A percentile compares a stretch with the other conserved stretches of the same genome.
Conservation (phyloP, 108 stramenopile genomes). For the Pseudonitzschia delicatissima region DNA sequence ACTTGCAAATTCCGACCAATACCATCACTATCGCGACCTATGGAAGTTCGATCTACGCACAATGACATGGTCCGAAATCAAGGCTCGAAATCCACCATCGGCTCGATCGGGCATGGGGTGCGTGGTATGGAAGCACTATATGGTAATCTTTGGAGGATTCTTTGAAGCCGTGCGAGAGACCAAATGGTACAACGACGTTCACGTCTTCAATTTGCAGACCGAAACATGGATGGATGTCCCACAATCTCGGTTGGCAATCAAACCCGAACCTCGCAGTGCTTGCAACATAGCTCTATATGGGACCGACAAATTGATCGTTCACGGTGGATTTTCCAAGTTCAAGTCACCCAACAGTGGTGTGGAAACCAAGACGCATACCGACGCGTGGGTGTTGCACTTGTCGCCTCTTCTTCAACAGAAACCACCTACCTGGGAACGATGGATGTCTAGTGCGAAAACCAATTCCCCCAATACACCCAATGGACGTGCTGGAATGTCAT, state of each 20-base stretch:
- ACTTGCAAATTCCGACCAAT: slow-evolving; percentile 84
- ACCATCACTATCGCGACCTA: slow-evolving; percentile 93
- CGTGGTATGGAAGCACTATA: slow-evolving; percentile 89
- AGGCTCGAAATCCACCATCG: slow-evolving; percentile 48
- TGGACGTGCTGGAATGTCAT: slow-evolving; percentile 66
- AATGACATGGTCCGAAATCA: slow-evolving; percentile 82
- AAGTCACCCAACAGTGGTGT: slow-evolving; percentile 33
- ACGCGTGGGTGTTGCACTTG: slow-evolving; percentile 81
- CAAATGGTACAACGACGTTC: slow-evolving; percentile 81
- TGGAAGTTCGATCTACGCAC: slow-evolving; percentile 88
- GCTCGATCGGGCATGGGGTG: slow-evolving; percentile 89
- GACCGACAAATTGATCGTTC: slow-evolving; percentile 61
- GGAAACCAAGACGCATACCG: slow-evolving; percentile 78
- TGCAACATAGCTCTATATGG: slow-evolving; percentile 66
- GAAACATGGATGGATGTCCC: slow-evolving; percentile 78
- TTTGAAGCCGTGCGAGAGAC: slow-evolving; percentile 84
- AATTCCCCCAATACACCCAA: slow-evolving; percentile 40
- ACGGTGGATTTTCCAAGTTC: slow-evolving; percentile 85
- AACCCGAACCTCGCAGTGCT: slow-evolving; percentile 79
- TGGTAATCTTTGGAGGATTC: slow-evolving; percentile 96
- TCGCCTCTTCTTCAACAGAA: slow-evolving; percentile 59
- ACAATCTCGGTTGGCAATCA: slow-evolving; percentile 61
- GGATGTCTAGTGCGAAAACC: slow-evolving; percentile 59
- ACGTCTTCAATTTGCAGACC: slow-evolving; percentile 77
- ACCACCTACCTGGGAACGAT: slow-evolving; percentile 81